Conservation (phyloP, 2,329 filamentous ascomycete species). For the Orbilia blumenaviensis region DNA sequence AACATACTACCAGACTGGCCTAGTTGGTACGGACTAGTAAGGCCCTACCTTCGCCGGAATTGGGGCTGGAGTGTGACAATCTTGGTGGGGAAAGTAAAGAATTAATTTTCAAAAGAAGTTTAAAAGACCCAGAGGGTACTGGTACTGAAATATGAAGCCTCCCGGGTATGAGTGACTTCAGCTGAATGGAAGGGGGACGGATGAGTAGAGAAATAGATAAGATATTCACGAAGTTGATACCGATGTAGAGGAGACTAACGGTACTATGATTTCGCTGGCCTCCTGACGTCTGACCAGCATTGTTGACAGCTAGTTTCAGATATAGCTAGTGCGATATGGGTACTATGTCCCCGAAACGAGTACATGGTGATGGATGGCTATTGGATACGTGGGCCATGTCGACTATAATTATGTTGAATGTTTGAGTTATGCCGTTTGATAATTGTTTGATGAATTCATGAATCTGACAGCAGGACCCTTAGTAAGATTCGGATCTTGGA, state of each 20-base stretch:
- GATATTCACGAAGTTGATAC: background rate
- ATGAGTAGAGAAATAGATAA: background rate
- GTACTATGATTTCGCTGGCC: background rate
- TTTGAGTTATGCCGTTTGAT: no score
- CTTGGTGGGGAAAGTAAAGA: background rate
- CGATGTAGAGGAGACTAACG: background rate
- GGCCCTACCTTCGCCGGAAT: conserved; percentile 17
- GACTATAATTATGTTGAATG: no score
- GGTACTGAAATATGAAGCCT: background rate
- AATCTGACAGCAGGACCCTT: conserved; percentile 7
- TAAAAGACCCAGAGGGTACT: background rate
- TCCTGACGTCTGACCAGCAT: no score
- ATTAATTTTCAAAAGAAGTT: background rate
- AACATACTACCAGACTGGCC: background rate
- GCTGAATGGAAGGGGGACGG: background rate
- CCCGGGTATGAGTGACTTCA: background rate
- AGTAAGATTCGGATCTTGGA: conserved; percentile 20
- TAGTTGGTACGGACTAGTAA: background rate
- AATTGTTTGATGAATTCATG: no score
- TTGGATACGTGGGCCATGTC: no score
- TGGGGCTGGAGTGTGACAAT: conserved; percentile 24
- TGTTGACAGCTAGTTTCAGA: background rate
- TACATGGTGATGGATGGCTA: no score
- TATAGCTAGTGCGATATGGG: background rate
- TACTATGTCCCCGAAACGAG: background rate